Conservation (phyloP, 2,329 filamentous ascomycete species). For the Ceratocystis variospora region DNA sequence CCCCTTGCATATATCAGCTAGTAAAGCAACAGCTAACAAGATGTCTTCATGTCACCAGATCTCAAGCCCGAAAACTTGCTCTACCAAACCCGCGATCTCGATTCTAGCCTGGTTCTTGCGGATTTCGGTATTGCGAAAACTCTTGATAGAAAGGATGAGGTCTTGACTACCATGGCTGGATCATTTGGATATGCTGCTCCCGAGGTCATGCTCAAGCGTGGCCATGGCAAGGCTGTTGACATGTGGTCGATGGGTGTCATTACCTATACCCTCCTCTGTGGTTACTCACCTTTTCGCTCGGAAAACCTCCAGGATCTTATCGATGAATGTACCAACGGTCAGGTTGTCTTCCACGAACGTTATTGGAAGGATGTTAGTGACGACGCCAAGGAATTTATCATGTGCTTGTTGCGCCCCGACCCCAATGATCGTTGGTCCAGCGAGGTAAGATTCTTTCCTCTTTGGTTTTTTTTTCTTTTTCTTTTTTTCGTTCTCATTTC, state of each 20-base stretch:
- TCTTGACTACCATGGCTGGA: constrained; percentile 94
- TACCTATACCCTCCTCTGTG: constrained; percentile 93
- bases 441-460: constrained; percentile 37
- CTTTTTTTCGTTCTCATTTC: background rate
- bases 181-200: constrained; percentile 97
- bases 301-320: constrained; percentile 89
- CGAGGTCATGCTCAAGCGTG: constrained; percentile 95
- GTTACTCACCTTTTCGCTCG: constrained; percentile 94
- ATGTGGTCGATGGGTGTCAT: constrained; percentile 99
- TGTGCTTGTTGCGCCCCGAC: constrained; percentile 62
- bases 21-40: too few species aligned
- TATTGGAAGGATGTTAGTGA: constrained; percentile 97
- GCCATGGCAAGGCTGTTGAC: constrained; percentile 94
- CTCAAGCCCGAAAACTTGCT: constrained; percentile 96
- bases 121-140: constrained; percentile 99
- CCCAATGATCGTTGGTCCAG: constrained; percentile 66
- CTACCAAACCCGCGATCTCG: constrained; percentile 63
- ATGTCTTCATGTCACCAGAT: constrained; percentile 57
- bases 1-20: too few species aligned
- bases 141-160: constrained; percentile 77
- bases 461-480: too few species aligned
- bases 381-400: constrained; percentile 91
- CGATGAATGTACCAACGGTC: constrained; percentile 73
- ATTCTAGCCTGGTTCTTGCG: constrained; percentile 81
- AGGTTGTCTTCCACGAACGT: constrained; percentile 87